These are phyloP conservation scores for Sphaceloma murrayae DNA, from an alignment of 2,329 filamentous ascomycete species.

Conservation along the genomic window DNA sequence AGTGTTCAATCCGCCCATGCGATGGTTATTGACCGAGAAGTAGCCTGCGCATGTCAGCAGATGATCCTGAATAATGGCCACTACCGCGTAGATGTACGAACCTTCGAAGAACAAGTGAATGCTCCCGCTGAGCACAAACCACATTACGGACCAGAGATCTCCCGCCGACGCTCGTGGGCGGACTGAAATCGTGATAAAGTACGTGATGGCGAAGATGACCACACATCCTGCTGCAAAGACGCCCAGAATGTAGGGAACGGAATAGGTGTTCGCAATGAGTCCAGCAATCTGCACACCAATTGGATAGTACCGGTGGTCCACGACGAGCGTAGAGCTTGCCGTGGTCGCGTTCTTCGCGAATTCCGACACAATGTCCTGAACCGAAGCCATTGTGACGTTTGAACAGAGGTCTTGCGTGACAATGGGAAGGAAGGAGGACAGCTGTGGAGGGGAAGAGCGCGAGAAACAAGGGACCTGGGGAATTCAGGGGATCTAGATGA, in stretches of 20 bases:
- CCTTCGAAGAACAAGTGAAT: constrained; percentile 76
- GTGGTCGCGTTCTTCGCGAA: constrained; percentile 8
- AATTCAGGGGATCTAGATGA: neutral
- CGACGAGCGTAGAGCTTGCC: neutral
- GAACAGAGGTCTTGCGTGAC: too few relatives aligned
- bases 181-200: constrained; percentile 42
- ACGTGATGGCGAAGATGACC: constrained; percentile 49
- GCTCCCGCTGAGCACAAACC: constrained; percentile 65
- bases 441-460: neutral
- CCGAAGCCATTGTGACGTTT: too few relatives aligned
- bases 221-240: constrained; percentile 50
- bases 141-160: constrained; percentile 56
- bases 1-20: constrained; percentile 57
- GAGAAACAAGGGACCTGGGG: neutral
- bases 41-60: constrained; percentile 46
- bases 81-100: constrained; percentile 30
- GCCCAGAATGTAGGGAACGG: constrained; percentile 48
- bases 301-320: constrained; percentile 61
- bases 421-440: neutral
- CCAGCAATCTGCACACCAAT: constrained; percentile 50
- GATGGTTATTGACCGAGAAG: constrained; percentile 60
- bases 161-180: constrained; percentile 43
- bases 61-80: neutral
- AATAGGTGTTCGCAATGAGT: constrained; percentile 58
- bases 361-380: constrained; percentile 4